Base-by-base conservation (phyloP, 345 rosid genomes). In the Cochlearia excelsa region DNA sequence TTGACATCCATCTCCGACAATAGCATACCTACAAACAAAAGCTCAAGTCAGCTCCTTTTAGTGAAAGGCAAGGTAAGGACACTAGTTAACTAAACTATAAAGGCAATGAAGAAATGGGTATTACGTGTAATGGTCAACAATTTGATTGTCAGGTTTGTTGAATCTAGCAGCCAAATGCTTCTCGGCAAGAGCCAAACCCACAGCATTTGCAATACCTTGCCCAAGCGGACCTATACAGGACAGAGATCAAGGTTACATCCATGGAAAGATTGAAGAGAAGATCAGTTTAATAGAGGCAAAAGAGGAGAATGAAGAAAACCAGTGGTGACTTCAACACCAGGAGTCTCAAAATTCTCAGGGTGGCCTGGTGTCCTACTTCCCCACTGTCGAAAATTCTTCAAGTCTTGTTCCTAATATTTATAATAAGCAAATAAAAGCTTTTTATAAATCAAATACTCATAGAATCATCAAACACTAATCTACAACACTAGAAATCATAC, bases 271-370 rank as follows among this genome's bases (percentile, higher is more conserved):
- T 16, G 23, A 16, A 16, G 23, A 16, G 23, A 16, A 34, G 37
- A 3, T 34, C 6, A 0, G 1, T 34, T 34, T 34, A 3, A 3
- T 34, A 16, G 23, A 16, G 23, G 23, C 6, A 34, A 34, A 34
- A 3, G 37, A 34, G 6, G 37, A 3, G 3, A 3, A 34, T 34
- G 3, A 34, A 34, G 37, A 34, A 34, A 34, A 94, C 97, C 97
- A 73, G 99, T 94, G 4, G 99, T 90, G 61, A 94, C 99, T 78
- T 94, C 99, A 68, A 87, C 73, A 10, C 99, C 99, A 30, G 96
- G 96, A 43, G 99, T 94, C 81, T 90, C 99, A 43, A 94, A 94
- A 73, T 94, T 94, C 84, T 94, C 99, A 2, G 99, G 99, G 71
- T 94, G 99, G 62, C 99, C 99, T 4, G 97, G 99, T n/a, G 97